Base-by-base conservation (phyloP, 2,329 filamentous ascomycete genomes). In the Ambrosiella xylebori region DNA sequence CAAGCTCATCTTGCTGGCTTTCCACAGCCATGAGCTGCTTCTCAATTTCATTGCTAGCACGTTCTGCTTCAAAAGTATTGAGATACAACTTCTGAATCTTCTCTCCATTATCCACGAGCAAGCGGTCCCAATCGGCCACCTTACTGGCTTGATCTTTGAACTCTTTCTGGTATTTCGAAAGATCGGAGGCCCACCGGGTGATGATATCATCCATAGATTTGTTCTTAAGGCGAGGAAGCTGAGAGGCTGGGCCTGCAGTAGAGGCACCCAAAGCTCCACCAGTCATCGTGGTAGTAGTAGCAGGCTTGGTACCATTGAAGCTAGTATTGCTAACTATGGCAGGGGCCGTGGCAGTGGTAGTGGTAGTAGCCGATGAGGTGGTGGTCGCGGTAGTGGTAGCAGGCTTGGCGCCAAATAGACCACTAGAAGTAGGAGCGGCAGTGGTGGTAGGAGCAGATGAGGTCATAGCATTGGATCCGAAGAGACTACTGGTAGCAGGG, bases 181-280 rank as follows among this genome's bases (percentile, higher is more conserved):
- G 75, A 66, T 97, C 93, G 0, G 89, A 88, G 1, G 93, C 93
- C 93, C 93, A 98, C 38, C 89, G 83, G 3, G 88, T 96, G 63
- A 98, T 89, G 63, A 98, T 96, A 68, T 98, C 93, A 66, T 98
- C 93, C 86, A 98, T 96, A 0, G 91, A 95, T 73, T 95, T 97
- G 71, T 96, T 95, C 75, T 95, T 95, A 41, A 98, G 76, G 36
- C 93, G 85, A 3, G 91, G 93, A 65, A 94, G 82, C 59, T 89
- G 84, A 13, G 93, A 91, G 2, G 84, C 75, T 1, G 90, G 88
- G 0, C 90, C 90, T 39, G 81, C 76, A 2, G 87, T 95, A 1
- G 89, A 94, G 36, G 83, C 81, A 15, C 81, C 82, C 54, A 91
- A 71, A 36, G 67, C 63, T 51, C 68, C 74, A 27, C 70, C 63